Conservation (phyloP, 2,329 filamentous ascomycete genomes). For the Canariomyces notabilis region DNA sequence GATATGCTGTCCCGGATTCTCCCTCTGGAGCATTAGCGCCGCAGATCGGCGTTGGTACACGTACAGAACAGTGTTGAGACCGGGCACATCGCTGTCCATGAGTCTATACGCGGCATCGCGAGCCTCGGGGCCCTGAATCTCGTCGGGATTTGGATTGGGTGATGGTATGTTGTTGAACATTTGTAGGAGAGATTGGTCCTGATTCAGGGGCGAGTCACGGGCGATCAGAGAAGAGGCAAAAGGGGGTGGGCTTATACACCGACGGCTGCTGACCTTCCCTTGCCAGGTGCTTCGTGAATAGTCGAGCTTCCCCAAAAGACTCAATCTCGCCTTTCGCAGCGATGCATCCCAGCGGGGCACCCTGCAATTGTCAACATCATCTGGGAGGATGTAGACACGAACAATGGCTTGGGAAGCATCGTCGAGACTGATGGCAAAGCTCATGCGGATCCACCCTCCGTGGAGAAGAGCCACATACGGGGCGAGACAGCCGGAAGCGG, state of each 20-base stretch:
- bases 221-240: conserved; percentile 38
- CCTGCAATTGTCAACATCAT: conserved; percentile 53
- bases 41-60: conserved; percentile 76
- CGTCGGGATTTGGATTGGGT: conserved; percentile 51
- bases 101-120: conserved; percentile 52
- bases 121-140: conserved; percentile 45
- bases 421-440: conserved; percentile 30
- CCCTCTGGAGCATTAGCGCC: conserved; percentile 78
- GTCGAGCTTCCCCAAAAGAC: conserved; percentile 51
- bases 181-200: conserved; percentile 55
- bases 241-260: conserved; percentile 1
- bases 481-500: conserved; percentile 6
- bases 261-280: conserved; percentile 32
- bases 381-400: conserved; percentile 59
- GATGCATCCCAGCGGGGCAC: conserved; percentile 45
- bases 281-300: conserved; percentile 52
- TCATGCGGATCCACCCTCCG: conserved; percentile 40
- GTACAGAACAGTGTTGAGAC: conserved; percentile 63
- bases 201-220: conserved; percentile 22
- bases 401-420: conserved; percentile 30
- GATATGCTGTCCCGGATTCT: conserved; percentile 57
- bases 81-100: conserved; percentile 47
- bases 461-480: conserved; percentile 29
- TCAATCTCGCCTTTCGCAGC: conserved; percentile 42
- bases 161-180: conserved; percentile 71